Percentiles rank a stretch among this genome's conserved stretches.
phyloP scores from a whole-genome alignment of 2,329 filamentous ascomycete species.

The Penicillium sp. region DNA sequence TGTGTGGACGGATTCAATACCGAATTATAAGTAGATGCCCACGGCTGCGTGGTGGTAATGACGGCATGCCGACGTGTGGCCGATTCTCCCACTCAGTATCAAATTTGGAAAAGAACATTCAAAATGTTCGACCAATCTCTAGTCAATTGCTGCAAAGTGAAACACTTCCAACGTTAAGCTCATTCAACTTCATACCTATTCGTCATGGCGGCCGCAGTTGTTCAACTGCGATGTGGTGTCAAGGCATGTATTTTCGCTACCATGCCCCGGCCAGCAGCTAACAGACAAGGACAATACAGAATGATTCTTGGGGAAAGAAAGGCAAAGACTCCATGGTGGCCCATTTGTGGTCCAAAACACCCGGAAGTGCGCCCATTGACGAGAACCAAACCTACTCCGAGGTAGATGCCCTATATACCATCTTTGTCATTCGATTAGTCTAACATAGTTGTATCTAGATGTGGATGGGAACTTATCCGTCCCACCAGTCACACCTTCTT shows the following conservation, averaged over 20 bases:
- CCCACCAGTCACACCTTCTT: constrained; percentile 65
- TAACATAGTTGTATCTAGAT: constrained; percentile 39
- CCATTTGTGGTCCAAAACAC: constrained; percentile 64
- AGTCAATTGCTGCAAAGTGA: not conserved
- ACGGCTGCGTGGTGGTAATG: not conserved
- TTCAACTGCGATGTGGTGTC: constrained; percentile 56
- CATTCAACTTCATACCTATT: not conserved
- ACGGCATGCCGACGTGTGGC: not conserved
- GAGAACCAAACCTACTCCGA: constrained; percentile 65
- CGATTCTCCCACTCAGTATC: not conserved
- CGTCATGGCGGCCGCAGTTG: constrained; percentile 52
- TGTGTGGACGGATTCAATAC: not conserved
- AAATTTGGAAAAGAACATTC: not conserved
- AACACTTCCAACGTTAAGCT: not conserved
- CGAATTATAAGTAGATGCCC: not conserved
- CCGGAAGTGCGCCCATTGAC: constrained; percentile 64
- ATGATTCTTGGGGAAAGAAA: constrained; percentile 71
- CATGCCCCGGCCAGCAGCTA: not conserved
- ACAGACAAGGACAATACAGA: constrained; percentile 31
- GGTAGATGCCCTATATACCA: constrained; percentile 31
- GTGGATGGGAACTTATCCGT: constrained; percentile 78
- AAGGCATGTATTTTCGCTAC: constrained; percentile 37
- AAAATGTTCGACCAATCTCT: not conserved
- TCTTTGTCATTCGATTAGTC: not conserved
- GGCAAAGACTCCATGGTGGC: constrained; percentile 67